Conservation (phyloP, 371 early-diverging fungal genomes). For the Rhizomucor pusillus region DNA sequence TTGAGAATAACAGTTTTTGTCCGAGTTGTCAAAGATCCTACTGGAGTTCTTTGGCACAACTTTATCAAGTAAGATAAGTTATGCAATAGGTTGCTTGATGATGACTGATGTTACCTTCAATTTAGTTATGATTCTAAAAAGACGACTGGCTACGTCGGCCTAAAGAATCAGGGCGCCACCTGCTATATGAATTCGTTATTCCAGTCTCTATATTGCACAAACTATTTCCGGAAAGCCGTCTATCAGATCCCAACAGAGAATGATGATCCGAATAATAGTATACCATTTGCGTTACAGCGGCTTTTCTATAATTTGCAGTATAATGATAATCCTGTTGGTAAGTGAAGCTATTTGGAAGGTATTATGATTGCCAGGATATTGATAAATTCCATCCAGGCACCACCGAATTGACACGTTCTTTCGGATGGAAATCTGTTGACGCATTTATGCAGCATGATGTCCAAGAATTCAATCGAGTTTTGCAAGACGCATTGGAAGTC, state of each 20-base stretch:
- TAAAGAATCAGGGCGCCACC: conserved; percentile 98
- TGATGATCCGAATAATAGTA: conserved; percentile 81
- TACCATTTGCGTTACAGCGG: conserved; percentile 92
- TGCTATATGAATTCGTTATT: conserved; percentile 99
- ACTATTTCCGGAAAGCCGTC: conserved; percentile 85
- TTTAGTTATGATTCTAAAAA: conserved; percentile 85
- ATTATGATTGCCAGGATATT: conserved; percentile 6
- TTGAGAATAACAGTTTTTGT: conserved; percentile 75
- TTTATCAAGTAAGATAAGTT: conserved; percentile 67
- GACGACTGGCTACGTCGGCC: conserved; percentile 91
- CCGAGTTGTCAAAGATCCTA: conserved; percentile 82
- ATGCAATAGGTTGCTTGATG: too few species aligned
- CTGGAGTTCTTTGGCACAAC: conserved; percentile 94
- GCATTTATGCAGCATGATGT: conserved; percentile 97
- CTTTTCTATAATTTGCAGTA: conserved; percentile 90
- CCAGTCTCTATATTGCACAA: conserved; percentile 97
- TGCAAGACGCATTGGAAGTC: conserved; percentile 91
- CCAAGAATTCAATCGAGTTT: conserved; percentile 94
- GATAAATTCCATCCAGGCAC: conserved; percentile 52
- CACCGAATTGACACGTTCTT: conserved; percentile 91
- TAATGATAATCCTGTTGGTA: conserved; percentile 63
- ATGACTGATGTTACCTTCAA: too few species aligned
- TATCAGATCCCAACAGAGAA: conserved; percentile 89
- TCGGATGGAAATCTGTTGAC: conserved; percentile 95
- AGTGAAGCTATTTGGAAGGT: background rate